These are phyloP conservation scores for Colletotrichum abscissum DNA, from an alignment of 2,329 filamentous ascomycete genomes.

Conservation along the genomic window DNA sequence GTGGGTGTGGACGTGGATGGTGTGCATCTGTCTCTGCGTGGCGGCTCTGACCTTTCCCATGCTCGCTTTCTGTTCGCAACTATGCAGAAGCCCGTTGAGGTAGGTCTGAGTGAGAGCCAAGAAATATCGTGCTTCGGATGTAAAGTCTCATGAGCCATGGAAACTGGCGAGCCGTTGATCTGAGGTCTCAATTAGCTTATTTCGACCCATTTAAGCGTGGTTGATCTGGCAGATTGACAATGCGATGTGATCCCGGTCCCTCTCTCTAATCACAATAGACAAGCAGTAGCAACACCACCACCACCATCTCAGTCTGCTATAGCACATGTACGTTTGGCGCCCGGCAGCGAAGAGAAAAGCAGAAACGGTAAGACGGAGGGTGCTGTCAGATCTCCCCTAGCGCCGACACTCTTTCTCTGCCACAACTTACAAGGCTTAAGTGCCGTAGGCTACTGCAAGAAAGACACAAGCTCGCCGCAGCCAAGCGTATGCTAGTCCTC, in stretches of 20 bases:
- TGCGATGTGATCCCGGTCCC: slow-evolving; percentile 6
- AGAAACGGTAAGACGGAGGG: slow-evolving; percentile 10
- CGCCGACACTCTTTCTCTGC: neutral
- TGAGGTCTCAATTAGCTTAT: slow-evolving; percentile 13
- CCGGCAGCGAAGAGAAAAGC: neutral
- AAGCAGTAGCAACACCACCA: neutral
- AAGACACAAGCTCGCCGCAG: slow-evolving; percentile 2
- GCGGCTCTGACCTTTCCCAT: neutral
- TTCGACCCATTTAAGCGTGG: slow-evolving; percentile 5
- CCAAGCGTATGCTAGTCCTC: neutral
- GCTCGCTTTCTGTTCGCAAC: slow-evolving; percentile 9
- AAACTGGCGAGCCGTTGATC: neutral
- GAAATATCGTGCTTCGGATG: slow-evolving; percentile 15
- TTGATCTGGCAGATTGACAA: slow-evolving; percentile 3
- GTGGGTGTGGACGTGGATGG: neutral
- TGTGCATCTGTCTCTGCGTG: neutral
- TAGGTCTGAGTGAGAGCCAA: slow-evolving; percentile 25
- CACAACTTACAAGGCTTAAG: neutral
- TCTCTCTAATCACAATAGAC: neutral
- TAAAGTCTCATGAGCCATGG: slow-evolving; percentile 16
- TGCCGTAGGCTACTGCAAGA: slow-evolving; percentile 7
- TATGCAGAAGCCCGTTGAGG: neutral
- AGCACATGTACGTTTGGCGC: neutral
- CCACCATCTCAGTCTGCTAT: neutral
- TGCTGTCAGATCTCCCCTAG: slow-evolving; percentile 19